These are phyloP conservation scores for Aspergillus persii DNA, from an alignment of 2,329 filamentous ascomycete genomes.

Conservation along the genomic window DNA sequence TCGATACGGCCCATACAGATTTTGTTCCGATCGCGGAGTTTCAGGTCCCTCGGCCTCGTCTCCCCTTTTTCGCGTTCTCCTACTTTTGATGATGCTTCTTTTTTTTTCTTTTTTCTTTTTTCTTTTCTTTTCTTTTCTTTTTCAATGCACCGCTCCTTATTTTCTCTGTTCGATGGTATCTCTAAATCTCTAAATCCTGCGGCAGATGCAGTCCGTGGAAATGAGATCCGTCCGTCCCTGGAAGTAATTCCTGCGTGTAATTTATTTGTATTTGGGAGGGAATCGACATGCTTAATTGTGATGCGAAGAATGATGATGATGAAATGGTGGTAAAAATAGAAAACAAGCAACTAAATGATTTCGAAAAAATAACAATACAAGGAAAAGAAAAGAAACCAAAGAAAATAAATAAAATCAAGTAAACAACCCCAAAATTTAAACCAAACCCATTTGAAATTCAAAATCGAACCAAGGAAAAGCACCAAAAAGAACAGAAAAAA, in stretches of 20 bases:
- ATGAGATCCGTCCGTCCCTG: not conserved
- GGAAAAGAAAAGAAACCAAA: not conserved
- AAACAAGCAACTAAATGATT: constrained; percentile 12
- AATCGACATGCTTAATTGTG: not conserved
- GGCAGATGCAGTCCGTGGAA: not conserved
- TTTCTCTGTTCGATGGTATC: not conserved
- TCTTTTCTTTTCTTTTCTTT: not conserved
- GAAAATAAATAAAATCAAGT: constrained; percentile 2
- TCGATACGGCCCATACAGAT: not conserved
- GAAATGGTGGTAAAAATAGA: constrained; percentile 11
- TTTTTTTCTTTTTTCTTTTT: not conserved
- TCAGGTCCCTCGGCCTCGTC: constrained; percentile 8
- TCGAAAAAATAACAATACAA: constrained; percentile 4
- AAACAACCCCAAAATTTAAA: constrained; percentile 1
- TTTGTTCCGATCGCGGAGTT: constrained; percentile 21
- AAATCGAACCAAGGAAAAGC: constrained; percentile 2
- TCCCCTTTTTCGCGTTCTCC: constrained; percentile 11
- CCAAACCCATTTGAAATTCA: constrained; percentile 6
- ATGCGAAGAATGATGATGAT: not conserved
- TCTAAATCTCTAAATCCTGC: not conserved
- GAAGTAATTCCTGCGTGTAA: not conserved
- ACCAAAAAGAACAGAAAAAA: not conserved
- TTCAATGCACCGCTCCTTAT: not conserved
- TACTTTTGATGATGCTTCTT: constrained; percentile 5
- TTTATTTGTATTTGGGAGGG: not conserved